phyloP scores from a whole-genome alignment of 2,329 filamentous ascomycete species.

The Penicillium sp. region DNA sequence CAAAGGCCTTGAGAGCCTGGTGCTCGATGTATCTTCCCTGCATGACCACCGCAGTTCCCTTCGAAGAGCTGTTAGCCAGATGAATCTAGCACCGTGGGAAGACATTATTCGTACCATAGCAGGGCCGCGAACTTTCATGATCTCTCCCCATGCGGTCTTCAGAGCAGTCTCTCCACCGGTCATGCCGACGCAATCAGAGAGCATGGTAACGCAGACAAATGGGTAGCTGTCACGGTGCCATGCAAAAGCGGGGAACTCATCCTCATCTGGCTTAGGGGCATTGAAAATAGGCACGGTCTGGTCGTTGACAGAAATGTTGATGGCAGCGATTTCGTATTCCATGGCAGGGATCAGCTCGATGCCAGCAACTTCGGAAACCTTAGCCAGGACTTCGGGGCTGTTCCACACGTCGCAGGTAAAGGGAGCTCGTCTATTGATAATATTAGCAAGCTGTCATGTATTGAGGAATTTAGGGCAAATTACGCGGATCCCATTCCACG shows the following conservation, averaged over 20 bases:
- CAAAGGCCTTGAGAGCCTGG: not conserved
- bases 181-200: not conserved
- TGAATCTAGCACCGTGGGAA: not conserved
- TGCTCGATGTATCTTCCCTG: not conserved
- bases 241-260: not conserved
- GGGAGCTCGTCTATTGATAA: not conserved
- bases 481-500: not conserved
- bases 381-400: not conserved
- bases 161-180: not conserved
- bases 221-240: not conserved
- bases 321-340: not conserved
- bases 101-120: not conserved
- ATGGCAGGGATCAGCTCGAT: not conserved
- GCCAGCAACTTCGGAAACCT: not conserved
- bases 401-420: not conserved
- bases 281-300: not conserved
- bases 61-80: not conserved
- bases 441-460: not conserved
- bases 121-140: not conserved
- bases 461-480: not conserved
- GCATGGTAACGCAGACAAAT: not conserved
- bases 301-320: not conserved
- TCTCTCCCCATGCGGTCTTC: not conserved
- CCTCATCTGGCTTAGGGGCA: not conserved
- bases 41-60: not conserved